Conservation (phyloP, 352 stramenopile species). For the Globisporangium recalcitrans region DNA sequence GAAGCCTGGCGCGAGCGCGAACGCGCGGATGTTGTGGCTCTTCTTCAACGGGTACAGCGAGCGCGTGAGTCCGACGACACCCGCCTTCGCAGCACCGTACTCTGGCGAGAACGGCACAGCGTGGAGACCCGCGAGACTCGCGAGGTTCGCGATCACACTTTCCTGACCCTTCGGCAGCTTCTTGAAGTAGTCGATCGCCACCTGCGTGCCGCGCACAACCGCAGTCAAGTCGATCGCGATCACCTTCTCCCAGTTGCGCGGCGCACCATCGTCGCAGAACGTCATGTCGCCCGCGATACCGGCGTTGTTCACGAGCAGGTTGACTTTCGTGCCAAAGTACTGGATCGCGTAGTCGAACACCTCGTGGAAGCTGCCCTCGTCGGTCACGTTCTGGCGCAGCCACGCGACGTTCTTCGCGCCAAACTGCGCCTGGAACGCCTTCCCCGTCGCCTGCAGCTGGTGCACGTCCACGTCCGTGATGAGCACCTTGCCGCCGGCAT, state of each 20-base stretch:
- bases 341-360: constrained; percentile 52
- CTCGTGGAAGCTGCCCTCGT: constrained; percentile 52
- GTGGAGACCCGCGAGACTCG: constrained; percentile 56
- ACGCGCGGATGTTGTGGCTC: constrained; percentile 62
- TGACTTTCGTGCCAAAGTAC: constrained; percentile 57
- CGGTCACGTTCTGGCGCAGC: constrained; percentile 67
- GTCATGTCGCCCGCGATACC: constrained; percentile 57
- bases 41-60: constrained; percentile 59
- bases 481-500: constrained; percentile 47
- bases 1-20: constrained; percentile 65
- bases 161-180: constrained; percentile 54
- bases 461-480: constrained; percentile 75
- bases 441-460: constrained; percentile 49
- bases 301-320: constrained; percentile 80
- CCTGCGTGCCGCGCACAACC: constrained; percentile 64
- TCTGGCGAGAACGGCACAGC: constrained; percentile 51
- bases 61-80: constrained; percentile 67
- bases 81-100: constrained; percentile 70
- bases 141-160: constrained; percentile 66
- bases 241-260: constrained; percentile 52
- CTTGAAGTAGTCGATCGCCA: constrained; percentile 52
- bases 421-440: constrained; percentile 46
- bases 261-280: constrained; percentile 40
- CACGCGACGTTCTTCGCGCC: constrained; percentile 52
- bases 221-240: constrained; percentile 68